These are phyloP conservation scores for Colletotrichum chrysophilum DNA, from an alignment of 2,329 filamentous ascomycete species.

Conservation along the genomic window DNA sequence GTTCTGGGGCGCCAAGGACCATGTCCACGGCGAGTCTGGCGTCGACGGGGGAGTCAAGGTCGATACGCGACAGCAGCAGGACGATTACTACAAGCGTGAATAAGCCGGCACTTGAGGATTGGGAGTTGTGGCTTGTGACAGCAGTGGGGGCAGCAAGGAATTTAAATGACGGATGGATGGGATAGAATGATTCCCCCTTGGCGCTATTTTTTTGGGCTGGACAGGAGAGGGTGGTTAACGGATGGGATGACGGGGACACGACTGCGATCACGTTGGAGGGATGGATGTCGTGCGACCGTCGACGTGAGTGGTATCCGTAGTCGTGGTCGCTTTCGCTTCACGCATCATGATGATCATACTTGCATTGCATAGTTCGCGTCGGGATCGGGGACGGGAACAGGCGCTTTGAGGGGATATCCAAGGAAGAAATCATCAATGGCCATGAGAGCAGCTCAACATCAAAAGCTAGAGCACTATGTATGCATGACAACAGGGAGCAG, in stretches of 20 bases:
- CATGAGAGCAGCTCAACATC: background rate
- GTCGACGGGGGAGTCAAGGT: conserved; percentile 39
- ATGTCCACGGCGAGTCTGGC: conserved; percentile 52
- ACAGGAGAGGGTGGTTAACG: background rate
- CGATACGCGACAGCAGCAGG: conserved; percentile 45
- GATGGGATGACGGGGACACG: background rate
- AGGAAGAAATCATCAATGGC: background rate
- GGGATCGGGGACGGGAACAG: background rate
- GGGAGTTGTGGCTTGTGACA: background rate
- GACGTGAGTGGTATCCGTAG: background rate
- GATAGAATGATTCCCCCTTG: background rate
- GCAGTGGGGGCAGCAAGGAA: background rate
- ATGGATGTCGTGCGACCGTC: background rate
- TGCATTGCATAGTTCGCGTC: background rate
- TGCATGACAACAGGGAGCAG: background rate
- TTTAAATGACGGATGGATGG: background rate
- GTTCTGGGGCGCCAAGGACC: conserved; percentile 67
- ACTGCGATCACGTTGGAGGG: background rate
- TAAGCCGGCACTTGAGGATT: background rate
- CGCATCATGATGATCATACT: background rate
- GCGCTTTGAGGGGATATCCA: background rate
- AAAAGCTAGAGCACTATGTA: no score
- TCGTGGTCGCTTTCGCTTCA: background rate
- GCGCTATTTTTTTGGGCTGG: background rate
- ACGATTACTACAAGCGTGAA: conserved; percentile 51